Conservation (phyloP, 2,329 filamentous ascomycete species). For the Phoma herbarum region DNA sequence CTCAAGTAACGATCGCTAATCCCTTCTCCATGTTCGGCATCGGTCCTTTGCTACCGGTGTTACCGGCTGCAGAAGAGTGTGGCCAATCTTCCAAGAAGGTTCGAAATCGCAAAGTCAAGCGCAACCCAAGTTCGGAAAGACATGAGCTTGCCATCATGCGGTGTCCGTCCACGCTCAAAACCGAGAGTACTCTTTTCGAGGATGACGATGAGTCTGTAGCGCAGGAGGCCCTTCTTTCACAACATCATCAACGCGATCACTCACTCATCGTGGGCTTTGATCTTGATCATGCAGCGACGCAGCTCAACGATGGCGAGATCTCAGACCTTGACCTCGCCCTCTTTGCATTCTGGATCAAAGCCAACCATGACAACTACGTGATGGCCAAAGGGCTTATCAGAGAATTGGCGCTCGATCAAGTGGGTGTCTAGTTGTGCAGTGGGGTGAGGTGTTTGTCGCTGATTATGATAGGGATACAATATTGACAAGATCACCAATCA, state of each 20-base stretch:
- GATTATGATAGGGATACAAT: slow-evolving; percentile 30
- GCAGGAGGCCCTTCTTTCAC: not conserved
- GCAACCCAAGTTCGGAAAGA: not conserved
- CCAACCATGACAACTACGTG: slow-evolving; percentile 32
- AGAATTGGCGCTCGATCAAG: slow-evolving; percentile 41
- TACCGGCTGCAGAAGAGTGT: not conserved
- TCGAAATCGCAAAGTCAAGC: not conserved
- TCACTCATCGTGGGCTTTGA: slow-evolving; percentile 23
- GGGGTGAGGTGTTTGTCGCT: too few species aligned
- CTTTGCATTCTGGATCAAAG: slow-evolving; percentile 38
- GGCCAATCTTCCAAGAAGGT: not conserved
- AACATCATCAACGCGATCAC: slow-evolving; percentile 9
- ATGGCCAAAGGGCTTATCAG: slow-evolving; percentile 37
- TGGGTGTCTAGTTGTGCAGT: slow-evolving; percentile 9
- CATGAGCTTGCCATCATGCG: slow-evolving; percentile 1
- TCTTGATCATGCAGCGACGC: slow-evolving; percentile 21
- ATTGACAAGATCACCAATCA: slow-evolving; percentile 26
- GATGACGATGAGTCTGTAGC: not conserved
- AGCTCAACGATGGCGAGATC: slow-evolving; percentile 39
- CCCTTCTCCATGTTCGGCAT: slow-evolving; percentile 13
- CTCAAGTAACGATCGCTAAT: not conserved
- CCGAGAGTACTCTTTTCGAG: slow-evolving; percentile 9
- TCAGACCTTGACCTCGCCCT: slow-evolving; percentile 36
- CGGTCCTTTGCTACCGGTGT: slow-evolving; percentile 14
- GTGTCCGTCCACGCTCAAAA: slow-evolving; percentile 1